Evolutionary conservation across 352 stramenopile genomes (phyloP), one percentile per base, ranked within the genome.

Genomic region (Phytophthora sansomeana): DNA sequence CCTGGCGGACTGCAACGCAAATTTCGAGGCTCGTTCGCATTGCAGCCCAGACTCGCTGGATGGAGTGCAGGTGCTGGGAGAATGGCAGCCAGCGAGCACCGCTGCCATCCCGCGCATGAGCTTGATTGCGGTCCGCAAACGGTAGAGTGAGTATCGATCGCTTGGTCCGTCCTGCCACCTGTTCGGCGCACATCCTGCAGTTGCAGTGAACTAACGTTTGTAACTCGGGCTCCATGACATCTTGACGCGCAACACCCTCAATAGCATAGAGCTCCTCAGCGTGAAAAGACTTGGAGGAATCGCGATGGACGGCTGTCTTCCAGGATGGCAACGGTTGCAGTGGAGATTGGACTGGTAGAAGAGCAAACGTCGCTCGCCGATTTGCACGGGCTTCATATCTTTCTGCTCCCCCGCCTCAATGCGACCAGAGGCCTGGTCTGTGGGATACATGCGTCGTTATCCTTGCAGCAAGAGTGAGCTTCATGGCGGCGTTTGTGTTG

Each of bases 161-260:
- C 32, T 24, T 24, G 21, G 21, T 24, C 21, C 21, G 21, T 36
- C 32, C 39, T 46, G 42, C 35, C 58, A 52, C 28, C 46, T 65
- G 58, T 51, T 63, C 30, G 30, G 39, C 21, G 21, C 33, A 67
- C 51, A 67, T 62, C 59, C 28, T 67, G 32, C 29, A 58, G 59
- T 69, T 63, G 29, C 38, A 57, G 58, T 52, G 47, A 58, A 26
- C 24, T 38, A 53, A 53, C n/a, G 46, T 53, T 9, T 30, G 62
- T 70, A 70, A 65, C 35, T 41, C 41, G 21, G 21, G 35, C 62
- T 66, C 62, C 54, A 60, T 66, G 30, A 55, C 47, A 54, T 60
- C 48, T 70, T 44, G 43, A 48, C 33, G 38, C n/a, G 44, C 58
- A 47, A 30, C 39, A 48, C 26, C 28, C 26, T 26, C 44, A 29